These are phyloP conservation scores for Penicillium hordei DNA, from an alignment of 2,329 filamentous ascomycete species.

Conservation along the genomic window DNA sequence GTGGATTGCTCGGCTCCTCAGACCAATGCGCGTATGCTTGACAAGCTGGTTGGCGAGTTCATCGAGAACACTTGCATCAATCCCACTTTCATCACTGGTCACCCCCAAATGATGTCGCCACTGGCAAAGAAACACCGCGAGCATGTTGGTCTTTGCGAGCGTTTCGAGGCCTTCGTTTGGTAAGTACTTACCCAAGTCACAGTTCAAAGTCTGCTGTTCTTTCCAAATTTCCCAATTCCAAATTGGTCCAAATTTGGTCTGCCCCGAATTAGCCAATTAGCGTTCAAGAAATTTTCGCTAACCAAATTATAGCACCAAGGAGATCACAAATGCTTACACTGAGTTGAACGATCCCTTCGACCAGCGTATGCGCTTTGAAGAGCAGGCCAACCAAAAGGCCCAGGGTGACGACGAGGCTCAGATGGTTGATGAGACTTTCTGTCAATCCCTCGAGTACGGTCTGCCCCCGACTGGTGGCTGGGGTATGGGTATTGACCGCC, in stretches of 20 bases:
- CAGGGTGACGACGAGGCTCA: conserved; percentile 98
- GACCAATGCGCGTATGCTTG: conserved; percentile 94
- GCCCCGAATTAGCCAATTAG: background rate
- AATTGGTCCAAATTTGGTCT: background rate
- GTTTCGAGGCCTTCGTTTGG: conserved; percentile 92
- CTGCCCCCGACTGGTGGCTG: conserved; percentile 93
- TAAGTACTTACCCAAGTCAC: conserved; percentile 5
- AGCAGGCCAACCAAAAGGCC: conserved; percentile 93
- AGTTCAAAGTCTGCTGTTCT: too few relatives aligned
- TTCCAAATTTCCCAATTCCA: background rate
- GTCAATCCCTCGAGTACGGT: conserved; percentile 82
- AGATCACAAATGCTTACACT: conserved; percentile 95
- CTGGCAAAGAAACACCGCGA: conserved; percentile 91
- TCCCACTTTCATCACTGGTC: conserved; percentile 87
- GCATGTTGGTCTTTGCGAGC: conserved; percentile 83
- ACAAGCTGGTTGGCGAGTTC: conserved; percentile 90
- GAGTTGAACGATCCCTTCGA: conserved; percentile 98
- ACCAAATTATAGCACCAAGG: conserved; percentile 50
- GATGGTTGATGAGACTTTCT: conserved; percentile 93
- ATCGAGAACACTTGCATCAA: conserved; percentile 93
- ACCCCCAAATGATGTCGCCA: conserved; percentile 86
- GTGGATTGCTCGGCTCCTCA: conserved; percentile 86
- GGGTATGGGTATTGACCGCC: conserved; percentile 92
- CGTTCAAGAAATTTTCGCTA: background rate
- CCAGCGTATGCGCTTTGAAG: conserved; percentile 86